Evolutionary conservation across 2,329 filamentous ascomycete genomes (phyloP).

Genomic region (Xylaria multiplex): DNA sequence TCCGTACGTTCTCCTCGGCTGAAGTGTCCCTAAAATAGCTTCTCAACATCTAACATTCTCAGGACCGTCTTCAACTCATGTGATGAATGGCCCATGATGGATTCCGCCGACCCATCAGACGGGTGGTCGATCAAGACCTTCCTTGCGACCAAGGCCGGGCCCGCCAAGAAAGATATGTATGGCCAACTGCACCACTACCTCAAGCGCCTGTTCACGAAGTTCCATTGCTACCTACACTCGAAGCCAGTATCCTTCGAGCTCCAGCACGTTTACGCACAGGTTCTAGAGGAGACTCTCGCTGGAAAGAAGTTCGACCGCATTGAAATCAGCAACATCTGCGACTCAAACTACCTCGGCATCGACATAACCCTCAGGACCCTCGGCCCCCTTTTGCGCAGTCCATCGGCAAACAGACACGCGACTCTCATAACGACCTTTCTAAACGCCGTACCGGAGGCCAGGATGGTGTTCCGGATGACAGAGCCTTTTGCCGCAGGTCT

Average conservation of each 20-base stretch:
- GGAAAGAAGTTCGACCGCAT: constrained; percentile 17
- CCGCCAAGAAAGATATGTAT: constrained; percentile 14
- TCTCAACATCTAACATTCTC: not conserved
- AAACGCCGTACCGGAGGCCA: constrained; percentile 16
- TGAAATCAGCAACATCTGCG: constrained; percentile 25
- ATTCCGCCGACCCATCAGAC: constrained; percentile 12
- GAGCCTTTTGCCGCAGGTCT: not conserved
- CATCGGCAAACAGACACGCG: constrained; percentile 5
- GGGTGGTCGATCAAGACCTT: constrained; percentile 20
- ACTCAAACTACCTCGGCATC: constrained; percentile 16
- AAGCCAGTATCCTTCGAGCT: constrained; percentile 15
- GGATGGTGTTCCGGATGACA: not conserved
- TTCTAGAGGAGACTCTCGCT: not conserved
- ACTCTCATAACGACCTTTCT: constrained; percentile 27
- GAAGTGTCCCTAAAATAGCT: too few species aligned
- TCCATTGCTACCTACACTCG: constrained; percentile 5
- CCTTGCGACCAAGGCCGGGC: constrained; percentile 11
- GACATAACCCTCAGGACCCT: constrained; percentile 18
- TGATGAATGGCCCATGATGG: constrained; percentile 21
- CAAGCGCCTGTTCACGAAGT: constrained; percentile 6
- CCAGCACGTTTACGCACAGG: constrained; percentile 6
- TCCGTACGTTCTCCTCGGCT: constrained; percentile 15
- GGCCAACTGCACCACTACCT: constrained; percentile 21
- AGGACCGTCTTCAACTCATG: constrained; percentile 18
- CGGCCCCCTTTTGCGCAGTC: not conserved